These are phyloP conservation scores for Santalum album DNA, from an alignment of 164 flowering plant genomes.

Conservation along the genomic window DNA sequence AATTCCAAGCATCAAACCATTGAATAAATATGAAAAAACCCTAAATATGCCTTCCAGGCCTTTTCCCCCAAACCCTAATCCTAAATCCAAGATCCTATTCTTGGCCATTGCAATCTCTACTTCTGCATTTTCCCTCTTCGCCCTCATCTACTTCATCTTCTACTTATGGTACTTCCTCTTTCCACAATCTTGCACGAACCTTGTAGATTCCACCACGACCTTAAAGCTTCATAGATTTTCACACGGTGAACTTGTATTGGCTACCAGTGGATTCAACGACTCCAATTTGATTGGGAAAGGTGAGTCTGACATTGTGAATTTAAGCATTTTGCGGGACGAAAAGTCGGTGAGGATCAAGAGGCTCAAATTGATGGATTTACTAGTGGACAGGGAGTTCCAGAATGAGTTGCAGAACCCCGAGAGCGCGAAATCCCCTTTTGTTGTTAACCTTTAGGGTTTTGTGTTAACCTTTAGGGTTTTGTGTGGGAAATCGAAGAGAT, in stretches of 20 bases:
- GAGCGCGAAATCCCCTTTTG: constrained; percentile 50
- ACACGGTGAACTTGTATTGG: constrained; percentile 64
- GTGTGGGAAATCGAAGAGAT: constrained; percentile 43
- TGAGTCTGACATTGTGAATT: constrained; percentile 72
- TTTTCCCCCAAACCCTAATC: constrained; percentile 19
- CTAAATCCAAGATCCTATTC: constrained; percentile 37
- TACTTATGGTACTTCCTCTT: constrained; percentile 44
- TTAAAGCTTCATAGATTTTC: constrained; percentile 51
- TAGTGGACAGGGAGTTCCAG: constrained; percentile 73
- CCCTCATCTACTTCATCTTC: constrained; percentile 47
- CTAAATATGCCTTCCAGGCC: constrained; percentile 63
- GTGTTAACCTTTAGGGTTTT: constrained; percentile 82
- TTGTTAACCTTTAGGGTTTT: constrained; percentile 66
- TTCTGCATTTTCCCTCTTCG: constrained; percentile 35
- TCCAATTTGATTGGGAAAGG: constrained; percentile 72
- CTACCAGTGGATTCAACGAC: constrained; percentile 49
- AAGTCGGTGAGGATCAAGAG: constrained; percentile 70
- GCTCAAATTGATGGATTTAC: constrained; percentile 31
- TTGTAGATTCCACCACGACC: constrained; percentile 52
- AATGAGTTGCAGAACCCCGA: constrained; percentile 84
- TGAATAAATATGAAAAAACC: too few species aligned
- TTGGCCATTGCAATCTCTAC: constrained; percentile 48
- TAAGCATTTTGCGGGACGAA: constrained; percentile 65
- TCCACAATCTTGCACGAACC: constrained; percentile 55
- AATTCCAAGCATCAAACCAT: too few species aligned